These are phyloP conservation scores for Xylaria sp. DNA, from an alignment of 2,329 filamentous ascomycete species.

Conservation along the genomic window DNA sequence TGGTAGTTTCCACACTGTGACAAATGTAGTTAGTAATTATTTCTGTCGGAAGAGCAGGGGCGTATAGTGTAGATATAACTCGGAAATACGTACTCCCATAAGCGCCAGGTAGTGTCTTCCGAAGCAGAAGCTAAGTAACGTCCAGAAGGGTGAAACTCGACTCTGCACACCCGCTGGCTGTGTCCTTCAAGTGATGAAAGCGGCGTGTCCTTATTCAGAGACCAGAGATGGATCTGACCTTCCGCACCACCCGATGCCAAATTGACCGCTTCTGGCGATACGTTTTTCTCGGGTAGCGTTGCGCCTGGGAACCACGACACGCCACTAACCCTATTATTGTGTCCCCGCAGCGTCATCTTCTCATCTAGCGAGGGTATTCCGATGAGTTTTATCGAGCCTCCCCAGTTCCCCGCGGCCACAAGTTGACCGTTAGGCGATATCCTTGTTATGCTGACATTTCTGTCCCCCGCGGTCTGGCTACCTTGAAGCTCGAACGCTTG, in stretches of 20 bases:
- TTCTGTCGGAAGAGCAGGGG: not conserved
- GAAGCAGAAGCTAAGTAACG: conserved; percentile 89
- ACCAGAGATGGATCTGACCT: conserved; percentile 87
- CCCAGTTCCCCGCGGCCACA: conserved; percentile 91
- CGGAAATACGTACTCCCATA: conserved; percentile 64
- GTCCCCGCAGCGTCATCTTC: conserved; percentile 75
- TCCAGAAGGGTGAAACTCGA: conserved; percentile 93
- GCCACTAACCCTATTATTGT: conserved; percentile 87
- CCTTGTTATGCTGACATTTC: conserved; percentile 87
- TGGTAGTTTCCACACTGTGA: conserved; percentile 68
- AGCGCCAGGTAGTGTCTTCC: conserved; percentile 93
- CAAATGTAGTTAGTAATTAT: conserved; percentile 40
- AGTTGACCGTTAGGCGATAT: conserved; percentile 84
- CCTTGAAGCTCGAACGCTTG: conserved; percentile 87
- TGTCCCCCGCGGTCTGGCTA: conserved; percentile 88
- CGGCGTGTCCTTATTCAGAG: conserved; percentile 81
- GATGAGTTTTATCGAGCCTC: conserved; percentile 83
- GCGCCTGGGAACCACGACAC: conserved; percentile 87
- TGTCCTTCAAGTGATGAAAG: conserved; percentile 82
- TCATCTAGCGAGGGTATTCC: conserved; percentile 81
- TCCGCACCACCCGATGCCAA: conserved; percentile 90
- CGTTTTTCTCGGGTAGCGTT: conserved; percentile 69
- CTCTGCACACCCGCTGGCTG: conserved; percentile 81
- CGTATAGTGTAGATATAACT: not conserved
- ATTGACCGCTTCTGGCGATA: conserved; percentile 76